Conservation (phyloP, 1,284 basidiomycete genomes). For the Rhodotorula sp. region DNA sequence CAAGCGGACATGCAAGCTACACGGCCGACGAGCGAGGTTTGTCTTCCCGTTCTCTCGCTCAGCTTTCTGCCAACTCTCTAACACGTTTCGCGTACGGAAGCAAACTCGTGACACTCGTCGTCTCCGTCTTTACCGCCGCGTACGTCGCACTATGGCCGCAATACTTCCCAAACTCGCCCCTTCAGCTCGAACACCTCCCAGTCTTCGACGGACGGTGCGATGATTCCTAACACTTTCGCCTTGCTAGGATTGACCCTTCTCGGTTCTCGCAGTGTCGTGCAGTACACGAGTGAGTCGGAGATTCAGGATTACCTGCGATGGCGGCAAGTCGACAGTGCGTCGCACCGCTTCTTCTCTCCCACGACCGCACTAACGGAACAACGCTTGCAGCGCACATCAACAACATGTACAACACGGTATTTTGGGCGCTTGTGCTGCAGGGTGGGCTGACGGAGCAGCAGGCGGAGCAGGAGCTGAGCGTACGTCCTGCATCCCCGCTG, state of each 20-base stretch:
- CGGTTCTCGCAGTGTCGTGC: conserved; percentile 62
- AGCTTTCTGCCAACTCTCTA: neutral
- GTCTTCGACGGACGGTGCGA: conserved; percentile 78
- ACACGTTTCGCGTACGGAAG: conserved; percentile 48
- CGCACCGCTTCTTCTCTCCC: neutral
- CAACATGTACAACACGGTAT: conserved; percentile 93
- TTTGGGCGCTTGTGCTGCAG: conserved; percentile 88
- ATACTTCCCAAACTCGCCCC: conserved; percentile 71
- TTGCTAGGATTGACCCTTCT: neutral
- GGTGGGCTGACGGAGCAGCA: conserved; percentile 73
- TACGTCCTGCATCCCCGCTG: conserved; percentile 50
- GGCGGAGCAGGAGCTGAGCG: conserved; percentile 76
- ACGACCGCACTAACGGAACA: neutral
- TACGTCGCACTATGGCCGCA: conserved; percentile 84
- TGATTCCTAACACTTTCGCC: too few relatives aligned
- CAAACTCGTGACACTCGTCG: conserved; percentile 85
- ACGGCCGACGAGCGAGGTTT: conserved; percentile 73
- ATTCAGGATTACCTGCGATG: conserved; percentile 92
- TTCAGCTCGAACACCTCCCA: conserved; percentile 70
- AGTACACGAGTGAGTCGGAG: conserved; percentile 74
- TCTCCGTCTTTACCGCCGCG: conserved; percentile 87
- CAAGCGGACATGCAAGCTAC: conserved; percentile 70
- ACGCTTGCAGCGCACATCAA: conserved; percentile 82
- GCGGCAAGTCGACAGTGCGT: conserved; percentile 91
- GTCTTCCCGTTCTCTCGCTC: conserved; percentile 14